Evolutionary conservation across 306 rosid species (phyloP), one percentile per base, ranked within the genome.

Genomic region (Hylodesmum podocarpum): DNA sequence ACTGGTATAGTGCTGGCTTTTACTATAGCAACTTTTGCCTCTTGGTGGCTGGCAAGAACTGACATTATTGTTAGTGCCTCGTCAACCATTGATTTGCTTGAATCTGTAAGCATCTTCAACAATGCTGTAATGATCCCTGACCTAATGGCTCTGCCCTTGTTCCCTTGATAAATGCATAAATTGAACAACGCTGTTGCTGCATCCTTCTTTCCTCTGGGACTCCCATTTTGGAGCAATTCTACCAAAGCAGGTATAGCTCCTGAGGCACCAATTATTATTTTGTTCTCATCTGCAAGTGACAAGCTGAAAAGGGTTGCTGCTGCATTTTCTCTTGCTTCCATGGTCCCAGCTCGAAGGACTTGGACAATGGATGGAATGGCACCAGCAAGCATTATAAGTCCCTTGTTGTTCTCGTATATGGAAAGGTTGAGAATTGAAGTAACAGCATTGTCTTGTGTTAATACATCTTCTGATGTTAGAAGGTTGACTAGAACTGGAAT

Each of bases 241-340:
- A 96, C 96, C 83, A 96, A 82, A 24, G 98, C 98, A 0, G 91
- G 88, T 79, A 92, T 91, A 25, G 98, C 96, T 37, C 99, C 98
- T 0, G 99, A 96, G 50, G 97, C 98, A 13, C 99, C 99, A 8
- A 96, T 92, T 54, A 96, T 91, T 72, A 92, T 96, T 73, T 91
- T 88, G 88, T 92, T 96, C 88, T 96, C 99, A 67, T 92, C 99
- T 0, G 94, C 98, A 82, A 96, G 94, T 13, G 99, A 91, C 87
- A 96, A 68, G 84, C 99, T 96, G 44, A 92, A 92, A 51, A 96
- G 90, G 29, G 99, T 96, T 16, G 98, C 99, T 8, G 99, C 98
- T 14, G 98, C 93, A 8, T 96, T 96, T 79, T 96, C 99, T 81
- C 91, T 88, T 0, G 96, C 97, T 85, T 92, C 98, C 94, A 89